Base-by-base conservation (phyloP, 768 basidiomycete genomes). In the Gloeopeniophorella convolvens region DNA sequence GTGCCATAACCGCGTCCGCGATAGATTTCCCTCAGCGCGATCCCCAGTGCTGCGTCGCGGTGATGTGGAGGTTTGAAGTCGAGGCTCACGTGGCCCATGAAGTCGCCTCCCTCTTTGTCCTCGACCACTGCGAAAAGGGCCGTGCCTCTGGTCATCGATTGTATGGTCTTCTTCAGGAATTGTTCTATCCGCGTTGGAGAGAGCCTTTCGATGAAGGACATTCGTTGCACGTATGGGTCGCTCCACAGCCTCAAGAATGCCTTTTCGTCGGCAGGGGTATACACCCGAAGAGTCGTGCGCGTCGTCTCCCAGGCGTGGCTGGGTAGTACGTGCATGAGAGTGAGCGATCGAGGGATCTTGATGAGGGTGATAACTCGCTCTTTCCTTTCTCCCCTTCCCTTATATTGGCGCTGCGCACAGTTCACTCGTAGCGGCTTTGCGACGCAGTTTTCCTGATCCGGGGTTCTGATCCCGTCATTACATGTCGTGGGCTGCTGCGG, bases 1-100 rank as follows among this genome's bases (percentile, higher is more conserved):
- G 62, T 67, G 3, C 73, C 73, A 45, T 68, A 74, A 1, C 74
- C 74, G 15, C 64, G 62, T 11, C 62, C 59, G 69, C 74, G 72
- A 44, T 66, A 68, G 45, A 60, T 31, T 2, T 60, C 59, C 9
- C 37, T 42, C 13, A 71, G 55, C 34, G 63, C 65, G 41, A 71
- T 63, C 2, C 65, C 63, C 27, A 68, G 62, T 24, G 55, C 52
- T 42, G 67, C 67, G 46, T 68, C 62, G 52, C 65, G 59, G 30
- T 68, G 58, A 55, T 56, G 56, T 5, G 62, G 60, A 20, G 63
- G 55, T 18, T 42, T 54, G 5, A 64, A 59, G 42, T 53, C 59
- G 20, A 71, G 27, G 34, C 59, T 58, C 32, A 66, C 57, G 12
- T 65, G 59, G 18, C 71, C 70, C 27, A 71, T 48, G 50, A 70